These are phyloP conservation scores for Aureobasidium leucospermi DNA, from an alignment of 2,329 filamentous ascomycete species.

Conservation along the genomic window DNA sequence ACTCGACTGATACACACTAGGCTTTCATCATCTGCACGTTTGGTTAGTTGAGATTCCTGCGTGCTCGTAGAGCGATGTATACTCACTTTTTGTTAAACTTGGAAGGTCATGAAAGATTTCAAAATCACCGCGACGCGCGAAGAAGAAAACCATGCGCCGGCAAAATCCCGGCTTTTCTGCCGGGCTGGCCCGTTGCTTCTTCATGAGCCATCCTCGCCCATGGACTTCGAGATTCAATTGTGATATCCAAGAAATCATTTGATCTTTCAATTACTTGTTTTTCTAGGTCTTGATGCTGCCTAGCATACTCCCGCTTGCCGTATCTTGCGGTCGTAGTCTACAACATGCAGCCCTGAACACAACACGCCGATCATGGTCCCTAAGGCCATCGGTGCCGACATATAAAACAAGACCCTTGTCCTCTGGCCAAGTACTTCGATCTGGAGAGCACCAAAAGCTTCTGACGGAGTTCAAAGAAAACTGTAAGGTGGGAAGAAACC, in stretches of 20 bases:
- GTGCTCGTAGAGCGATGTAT: constrained; percentile 27
- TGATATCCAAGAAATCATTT: neutral
- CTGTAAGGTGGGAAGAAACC: neutral
- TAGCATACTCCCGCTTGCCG: neutral
- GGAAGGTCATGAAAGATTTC: constrained; percentile 78
- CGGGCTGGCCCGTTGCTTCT: constrained; percentile 1
- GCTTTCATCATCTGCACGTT: constrained; percentile 92
- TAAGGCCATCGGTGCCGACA: neutral
- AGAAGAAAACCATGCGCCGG: constrained; percentile 18
- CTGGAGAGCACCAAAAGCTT: neutral
- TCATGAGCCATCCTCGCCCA: neutral
- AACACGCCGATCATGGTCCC: neutral
- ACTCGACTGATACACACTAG: constrained; percentile 91
- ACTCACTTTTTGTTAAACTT: constrained; percentile 94
- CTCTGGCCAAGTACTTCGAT: neutral
- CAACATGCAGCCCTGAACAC: neutral
- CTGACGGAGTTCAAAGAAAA: constrained; percentile 25
- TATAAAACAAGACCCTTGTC: neutral
- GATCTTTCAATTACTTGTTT: too few species aligned
- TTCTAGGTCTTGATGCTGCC: constrained; percentile 21
- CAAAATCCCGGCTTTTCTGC: neutral
- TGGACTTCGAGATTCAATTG: neutral
- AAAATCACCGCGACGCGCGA: constrained; percentile 29
- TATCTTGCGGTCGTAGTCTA: neutral
- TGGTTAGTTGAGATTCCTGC: constrained; percentile 22